Evolutionary conservation across 1,284 basidiomycete genomes (phyloP).

Genomic region (Cutaneotrichosporon dermatis): DNA sequence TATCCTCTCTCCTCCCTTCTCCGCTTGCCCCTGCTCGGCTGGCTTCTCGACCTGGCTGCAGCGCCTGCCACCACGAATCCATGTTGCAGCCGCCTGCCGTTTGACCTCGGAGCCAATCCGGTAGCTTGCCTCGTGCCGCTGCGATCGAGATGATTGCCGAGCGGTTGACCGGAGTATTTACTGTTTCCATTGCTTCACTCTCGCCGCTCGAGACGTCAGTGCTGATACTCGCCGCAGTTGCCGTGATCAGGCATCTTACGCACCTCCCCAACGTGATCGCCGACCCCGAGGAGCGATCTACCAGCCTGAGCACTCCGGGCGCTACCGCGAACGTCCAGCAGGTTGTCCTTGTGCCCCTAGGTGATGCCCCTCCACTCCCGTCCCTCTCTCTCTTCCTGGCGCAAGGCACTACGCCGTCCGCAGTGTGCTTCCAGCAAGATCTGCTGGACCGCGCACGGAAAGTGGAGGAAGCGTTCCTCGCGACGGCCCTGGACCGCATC

Average conservation of each 20-base stretch:
- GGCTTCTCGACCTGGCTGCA: no score
- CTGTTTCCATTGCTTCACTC: no score
- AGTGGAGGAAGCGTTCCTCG: conserved; percentile 45
- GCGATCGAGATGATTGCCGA: no score
- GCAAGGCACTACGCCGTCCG: conserved; percentile 45
- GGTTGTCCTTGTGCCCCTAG: conserved; percentile 45
- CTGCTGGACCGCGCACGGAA: conserved; percentile 40
- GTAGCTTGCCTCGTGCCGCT: no score
- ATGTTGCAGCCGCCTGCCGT: no score
- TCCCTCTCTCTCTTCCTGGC: conserved; percentile 42
- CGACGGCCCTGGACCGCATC: conserved; percentile 32
- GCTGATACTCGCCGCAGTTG: conserved; percentile 20
- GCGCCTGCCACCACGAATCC: no score
- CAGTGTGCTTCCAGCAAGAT: conserved; percentile 49
- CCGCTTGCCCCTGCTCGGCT: no score
- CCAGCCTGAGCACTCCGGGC: conserved; percentile 9
- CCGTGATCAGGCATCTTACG: conserved; percentile 33
- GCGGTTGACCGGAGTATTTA: no score
- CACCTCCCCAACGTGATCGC: conserved; percentile 33
- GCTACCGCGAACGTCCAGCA: conserved; percentile 15
- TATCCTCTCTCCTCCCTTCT: not conserved
- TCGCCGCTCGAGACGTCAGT: no score
- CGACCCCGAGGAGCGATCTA: conserved; percentile 8
- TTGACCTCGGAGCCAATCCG: no score
- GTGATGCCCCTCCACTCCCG: conserved; percentile 43